These are phyloP conservation scores for Aureobasidium sp. DNA, from an alignment of 2,329 filamentous ascomycete genomes.

Conservation along the genomic window DNA sequence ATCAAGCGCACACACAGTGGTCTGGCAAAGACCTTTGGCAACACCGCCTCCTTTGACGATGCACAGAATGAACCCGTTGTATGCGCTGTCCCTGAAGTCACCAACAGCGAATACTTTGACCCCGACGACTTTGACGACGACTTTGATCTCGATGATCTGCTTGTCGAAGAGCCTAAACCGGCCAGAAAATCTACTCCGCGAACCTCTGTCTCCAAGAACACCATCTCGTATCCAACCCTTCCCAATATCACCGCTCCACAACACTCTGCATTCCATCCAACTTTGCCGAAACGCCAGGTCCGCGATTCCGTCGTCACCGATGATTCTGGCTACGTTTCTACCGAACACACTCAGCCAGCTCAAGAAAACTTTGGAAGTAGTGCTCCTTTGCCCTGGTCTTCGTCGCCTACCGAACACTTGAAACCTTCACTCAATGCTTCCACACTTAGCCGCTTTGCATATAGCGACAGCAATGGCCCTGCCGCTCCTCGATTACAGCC, in stretches of 20 bases:
- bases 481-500: background rate
- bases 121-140: conserved; percentile 88
- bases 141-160: conserved; percentile 54
- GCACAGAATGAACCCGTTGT: conserved; percentile 30
- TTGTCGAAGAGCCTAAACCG: conserved; percentile 50
- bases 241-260: conserved; percentile 26
- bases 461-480: conserved; percentile 11
- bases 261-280: conserved; percentile 24
- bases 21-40: conserved; percentile 37
- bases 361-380: conserved; percentile 43
- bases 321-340: conserved; percentile 24
- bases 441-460: conserved; percentile 16
- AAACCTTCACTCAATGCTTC: conserved; percentile 26
- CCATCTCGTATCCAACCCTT: conserved; percentile 37
- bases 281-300: conserved; percentile 24
- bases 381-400: conserved; percentile 63
- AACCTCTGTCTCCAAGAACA: conserved; percentile 14
- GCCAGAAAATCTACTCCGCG: conserved; percentile 10
- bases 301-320: background rate
- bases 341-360: conserved; percentile 3
- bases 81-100: conserved; percentile 21
- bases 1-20: conserved; percentile 43
- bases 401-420: conserved; percentile 36
- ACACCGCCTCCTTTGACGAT: conserved; percentile 32
- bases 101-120: conserved; percentile 53